Base-by-base conservation (phyloP, 1,284 basidiomycete species). In the Ceratobasidium sp. region DNA sequence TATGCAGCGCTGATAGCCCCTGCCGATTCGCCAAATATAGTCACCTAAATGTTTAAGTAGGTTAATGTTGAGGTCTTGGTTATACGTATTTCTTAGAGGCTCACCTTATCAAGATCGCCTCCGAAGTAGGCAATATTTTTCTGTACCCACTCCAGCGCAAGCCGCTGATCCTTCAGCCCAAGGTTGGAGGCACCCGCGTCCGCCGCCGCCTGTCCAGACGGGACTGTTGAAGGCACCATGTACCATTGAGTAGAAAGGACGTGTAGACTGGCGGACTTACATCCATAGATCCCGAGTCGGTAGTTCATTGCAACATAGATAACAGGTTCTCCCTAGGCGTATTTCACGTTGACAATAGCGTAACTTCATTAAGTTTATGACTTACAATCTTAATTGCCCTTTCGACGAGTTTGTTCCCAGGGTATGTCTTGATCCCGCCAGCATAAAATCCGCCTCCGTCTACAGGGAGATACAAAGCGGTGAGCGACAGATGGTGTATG, bases 131-230 rank as follows among this genome's bases (percentile, higher is more conserved):
- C 80, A 68, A 89, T 86, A 78, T 88, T 84, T 74, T 84, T 70
- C 52, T 86, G 84, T 0, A 89, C 84, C 88, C 88, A 89, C 77
- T 86, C 81, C 4, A 89, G 82, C 0, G 84, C 86, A 23, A 85
- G 82, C 4, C 84, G 82, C 77, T 88, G 86, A 79, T 89, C 88
- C 62, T 81, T 79, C 28, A 86, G 73, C 20, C 85, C 86, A 28
- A 84, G 81, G 73, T 86, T 86, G 23, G 81, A 82, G 0, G 83
- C 83, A 1, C 80, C 79, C 54, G 83, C 82, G 44, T 81, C 81
- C 0, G 81, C 82, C 6, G 83, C 81, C 28, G 83, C 83, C 4
- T 84, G 64, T 80, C 80, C 52, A 80, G 81, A 76, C n/a, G 54
- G 13, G 66, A 77, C 80, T 75, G 33, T 33, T 77, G 69, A 62